Base-by-base conservation (phyloP, 352 stramenopile species). In the Aphanomyces cochlioides region DNA sequence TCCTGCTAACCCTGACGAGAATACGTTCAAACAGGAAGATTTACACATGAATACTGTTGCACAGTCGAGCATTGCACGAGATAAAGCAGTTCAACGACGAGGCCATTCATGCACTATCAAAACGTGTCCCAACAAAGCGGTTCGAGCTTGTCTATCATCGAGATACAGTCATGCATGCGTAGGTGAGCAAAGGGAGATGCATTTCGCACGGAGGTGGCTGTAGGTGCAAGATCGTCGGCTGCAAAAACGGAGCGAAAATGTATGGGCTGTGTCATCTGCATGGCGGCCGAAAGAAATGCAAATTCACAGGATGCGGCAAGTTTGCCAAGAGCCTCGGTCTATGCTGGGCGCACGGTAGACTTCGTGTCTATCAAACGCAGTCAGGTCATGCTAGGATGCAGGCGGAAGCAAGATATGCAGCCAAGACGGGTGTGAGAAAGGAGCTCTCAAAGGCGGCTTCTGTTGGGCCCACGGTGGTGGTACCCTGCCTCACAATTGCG, bases 381-480 rank as follows among this genome's bases (percentile, higher is more conserved):
- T 60, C 37, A 60, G 10, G 19, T 19, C 10, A 41, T n/a, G 12
- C 10, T 60, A 43, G 45, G 4, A 13, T 7, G 15, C 56, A 70
- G 64, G 64, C 15, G 64, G 64, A 15, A 70, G 64, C 64, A 70
- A 70, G 47, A 70, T 50, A 38, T 70, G 64, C 39, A 47, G 50
- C 40, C 10, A 48, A 5, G 36, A 48, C 8, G n/a, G 12, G 15
- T 93, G 86, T 73, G 68, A 74, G 67, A 93, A 92, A 67, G 84
- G 90, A n/a, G 83, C 84, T 28, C 83, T 84, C 1, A 82, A 90
- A 37, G 83, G 86, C 41, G 86, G 86, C 1, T 78, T 84, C 5
- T 93, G 85, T 74, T 92, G 84, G 85, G 85, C 85, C 1, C 84
- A 92, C 73, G 85, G 85, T 21, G 85, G 84, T 17, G 85, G 85